Evolutionary conservation across 768 basidiomycete genomes (phyloP).

Genomic region (Boletus rubescentipes): DNA sequence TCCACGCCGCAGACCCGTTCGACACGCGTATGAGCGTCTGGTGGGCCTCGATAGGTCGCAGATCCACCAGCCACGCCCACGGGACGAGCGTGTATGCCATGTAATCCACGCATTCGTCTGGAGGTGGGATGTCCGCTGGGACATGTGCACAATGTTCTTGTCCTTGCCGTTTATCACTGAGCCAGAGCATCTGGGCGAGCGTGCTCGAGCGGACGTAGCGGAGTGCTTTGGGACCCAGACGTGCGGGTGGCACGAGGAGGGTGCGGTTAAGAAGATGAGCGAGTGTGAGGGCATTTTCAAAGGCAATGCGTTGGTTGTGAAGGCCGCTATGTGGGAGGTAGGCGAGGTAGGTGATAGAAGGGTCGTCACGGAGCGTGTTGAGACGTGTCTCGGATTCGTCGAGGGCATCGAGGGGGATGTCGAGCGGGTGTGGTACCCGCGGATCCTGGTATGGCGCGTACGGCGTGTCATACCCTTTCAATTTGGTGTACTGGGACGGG

Average conservation of each 20-base stretch:
- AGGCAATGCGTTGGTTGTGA: conserved; percentile 83
- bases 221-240: conserved; percentile 60
- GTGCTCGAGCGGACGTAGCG: conserved; percentile 56
- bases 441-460: neutral
- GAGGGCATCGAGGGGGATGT: conserved; percentile 32
- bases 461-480: neutral
- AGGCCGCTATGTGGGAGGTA: conserved; percentile 85
- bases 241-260: conserved; percentile 73
- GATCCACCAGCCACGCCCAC: conserved; percentile 70
- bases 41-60: conserved; percentile 36
- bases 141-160: conserved; percentile 49
- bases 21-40: conserved; percentile 50
- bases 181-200: conserved; percentile 43
- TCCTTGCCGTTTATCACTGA: conserved; percentile 49
- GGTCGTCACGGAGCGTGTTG: conserved; percentile 13
- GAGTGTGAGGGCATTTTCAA: conserved; percentile 82
- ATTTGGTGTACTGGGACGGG: conserved; percentile 17
- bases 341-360: conserved; percentile 52
- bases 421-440: neutral
- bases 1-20: conserved; percentile 43
- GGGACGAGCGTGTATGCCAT: conserved; percentile 60
- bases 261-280: conserved; percentile 71
- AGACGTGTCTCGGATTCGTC: conserved; percentile 20
- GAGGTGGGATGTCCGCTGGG: conserved; percentile 33
- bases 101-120: conserved; percentile 61